A percentile compares a stretch with the other conserved stretches of the same genome.
These are phyloP conservation scores for Penicillium simplicissimum DNA, from an alignment of 495 filamentous ascomycete species.

Conservation along the genomic window DNA sequence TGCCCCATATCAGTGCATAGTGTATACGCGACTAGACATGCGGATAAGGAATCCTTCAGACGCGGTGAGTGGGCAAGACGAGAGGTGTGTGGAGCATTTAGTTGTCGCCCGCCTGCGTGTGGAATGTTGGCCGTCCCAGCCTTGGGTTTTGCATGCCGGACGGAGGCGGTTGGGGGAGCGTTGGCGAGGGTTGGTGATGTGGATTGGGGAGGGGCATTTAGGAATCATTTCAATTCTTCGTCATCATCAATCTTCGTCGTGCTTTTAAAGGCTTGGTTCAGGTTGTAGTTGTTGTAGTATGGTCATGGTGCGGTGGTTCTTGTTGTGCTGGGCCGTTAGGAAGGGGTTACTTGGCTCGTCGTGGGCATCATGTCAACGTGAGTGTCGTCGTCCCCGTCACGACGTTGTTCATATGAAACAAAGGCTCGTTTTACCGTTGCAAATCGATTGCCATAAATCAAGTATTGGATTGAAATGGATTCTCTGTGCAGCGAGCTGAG, in stretches of 20 bases:
- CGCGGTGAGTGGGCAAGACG: neutral
- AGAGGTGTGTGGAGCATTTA: neutral
- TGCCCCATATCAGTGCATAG: neutral
- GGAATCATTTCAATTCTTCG: too few species aligned
- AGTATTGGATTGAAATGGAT: neutral
- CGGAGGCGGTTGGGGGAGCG: neutral
- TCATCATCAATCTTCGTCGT: too few species aligned
- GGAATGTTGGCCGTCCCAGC: conserved; percentile 24
- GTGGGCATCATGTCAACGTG: too few species aligned
- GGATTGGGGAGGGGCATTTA: neutral
- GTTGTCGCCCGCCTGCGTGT: conserved; percentile 16
- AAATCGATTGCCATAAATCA: too few species aligned
- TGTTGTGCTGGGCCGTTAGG: too few species aligned
- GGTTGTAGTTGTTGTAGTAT: too few species aligned
- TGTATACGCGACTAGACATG: neutral
- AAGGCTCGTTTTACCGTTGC: too few species aligned
- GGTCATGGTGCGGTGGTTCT: too few species aligned
- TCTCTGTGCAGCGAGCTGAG: neutral
- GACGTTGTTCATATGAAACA: too few species aligned
- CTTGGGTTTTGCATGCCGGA: neutral
- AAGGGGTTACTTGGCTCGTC: too few species aligned
- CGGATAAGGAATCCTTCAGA: neutral
- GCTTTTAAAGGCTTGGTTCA: too few species aligned
- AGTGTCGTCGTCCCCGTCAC: too few species aligned
- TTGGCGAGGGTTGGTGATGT: neutral